Evolutionary conservation across 192 early-diverging fungal species (phyloP).

Genomic region (Coemansia sp.): DNA sequence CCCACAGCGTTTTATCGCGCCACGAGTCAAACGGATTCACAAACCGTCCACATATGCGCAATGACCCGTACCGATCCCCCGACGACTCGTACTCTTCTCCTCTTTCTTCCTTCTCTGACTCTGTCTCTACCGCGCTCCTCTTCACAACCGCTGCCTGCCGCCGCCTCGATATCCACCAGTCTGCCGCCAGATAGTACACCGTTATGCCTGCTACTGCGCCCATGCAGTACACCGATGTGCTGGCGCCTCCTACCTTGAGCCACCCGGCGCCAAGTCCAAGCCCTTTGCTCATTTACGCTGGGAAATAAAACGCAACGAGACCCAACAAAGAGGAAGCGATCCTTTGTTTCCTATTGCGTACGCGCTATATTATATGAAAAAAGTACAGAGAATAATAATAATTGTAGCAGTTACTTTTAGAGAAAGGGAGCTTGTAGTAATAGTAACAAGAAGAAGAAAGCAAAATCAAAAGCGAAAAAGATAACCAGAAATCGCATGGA

Average conservation of each 20-base stretch:
- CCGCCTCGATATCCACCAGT: constrained; percentile 40
- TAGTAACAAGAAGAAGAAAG: too few species aligned
- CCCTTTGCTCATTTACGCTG: constrained; percentile 25
- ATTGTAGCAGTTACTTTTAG: neutral
- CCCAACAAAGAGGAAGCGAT: neutral
- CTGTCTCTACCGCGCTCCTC: neutral
- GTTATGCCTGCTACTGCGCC: constrained; percentile 46
- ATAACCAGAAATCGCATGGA: too few species aligned
- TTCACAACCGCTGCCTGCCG: constrained; percentile 21
- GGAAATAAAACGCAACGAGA: neutral
- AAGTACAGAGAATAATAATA: neutral
- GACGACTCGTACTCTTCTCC: neutral
- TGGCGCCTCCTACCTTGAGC: constrained; percentile 28
- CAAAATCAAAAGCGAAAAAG: too few species aligned
- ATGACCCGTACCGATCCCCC: constrained; percentile 16
- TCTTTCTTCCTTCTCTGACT: neutral
- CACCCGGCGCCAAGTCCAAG: constrained; percentile 41
- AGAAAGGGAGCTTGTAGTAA: too few species aligned
- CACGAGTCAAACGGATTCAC: constrained; percentile 54
- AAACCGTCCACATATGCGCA: constrained; percentile 47
- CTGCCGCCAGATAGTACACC: constrained; percentile 31
- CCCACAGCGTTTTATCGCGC: constrained; percentile 56
- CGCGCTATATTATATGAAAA: too few species aligned
- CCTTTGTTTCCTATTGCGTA: neutral
- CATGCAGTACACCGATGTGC: constrained; percentile 30